Evolutionary conservation across 2,329 filamentous ascomycete species (phyloP).

Genomic region (Sporothrix brunneoviolacea): DNA sequence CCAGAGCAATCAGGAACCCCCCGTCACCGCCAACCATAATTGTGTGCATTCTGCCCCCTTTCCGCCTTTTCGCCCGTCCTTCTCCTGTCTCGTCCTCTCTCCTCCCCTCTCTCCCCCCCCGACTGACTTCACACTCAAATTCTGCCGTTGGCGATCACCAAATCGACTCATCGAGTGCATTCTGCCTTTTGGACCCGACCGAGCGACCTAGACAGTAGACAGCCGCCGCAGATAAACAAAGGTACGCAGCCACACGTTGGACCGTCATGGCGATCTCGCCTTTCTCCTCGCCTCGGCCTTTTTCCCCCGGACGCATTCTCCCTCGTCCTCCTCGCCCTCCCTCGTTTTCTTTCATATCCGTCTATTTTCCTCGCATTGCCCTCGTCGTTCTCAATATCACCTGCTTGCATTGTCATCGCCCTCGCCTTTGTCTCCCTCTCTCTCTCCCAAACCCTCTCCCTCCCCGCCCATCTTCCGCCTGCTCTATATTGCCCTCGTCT

Average conservation of each 20-base stretch:
- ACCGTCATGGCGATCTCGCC: neutral
- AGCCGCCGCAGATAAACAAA: too few relatives aligned
- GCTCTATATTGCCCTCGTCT: neutral
- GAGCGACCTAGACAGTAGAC: too few relatives aligned
- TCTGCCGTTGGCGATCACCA: too few relatives aligned
- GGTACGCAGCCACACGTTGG: too few relatives aligned
- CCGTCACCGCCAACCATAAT: conserved; percentile 17
- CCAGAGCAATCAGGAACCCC: neutral
- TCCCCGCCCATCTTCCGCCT: neutral
- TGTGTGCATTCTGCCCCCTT: conserved; percentile 19
- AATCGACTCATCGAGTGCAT: too few relatives aligned
- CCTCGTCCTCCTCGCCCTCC: neutral
- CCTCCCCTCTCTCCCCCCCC: too few relatives aligned
- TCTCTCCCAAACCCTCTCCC: neutral
- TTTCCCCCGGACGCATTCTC: neutral
- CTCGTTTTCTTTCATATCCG: neutral
- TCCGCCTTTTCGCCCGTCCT: conserved; percentile 6
- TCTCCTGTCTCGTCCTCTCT: neutral
- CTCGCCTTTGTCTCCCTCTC: neutral
- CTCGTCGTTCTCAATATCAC: neutral
- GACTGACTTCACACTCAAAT: too few relatives aligned
- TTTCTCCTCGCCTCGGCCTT: neutral
- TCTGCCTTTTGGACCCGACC: too few relatives aligned
- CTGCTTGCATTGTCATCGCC: too few relatives aligned
- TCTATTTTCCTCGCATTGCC: too few relatives aligned